These are phyloP conservation scores for Circinella minor DNA, from an alignment of 371 early-diverging fungal genomes.

Conservation along the genomic window DNA sequence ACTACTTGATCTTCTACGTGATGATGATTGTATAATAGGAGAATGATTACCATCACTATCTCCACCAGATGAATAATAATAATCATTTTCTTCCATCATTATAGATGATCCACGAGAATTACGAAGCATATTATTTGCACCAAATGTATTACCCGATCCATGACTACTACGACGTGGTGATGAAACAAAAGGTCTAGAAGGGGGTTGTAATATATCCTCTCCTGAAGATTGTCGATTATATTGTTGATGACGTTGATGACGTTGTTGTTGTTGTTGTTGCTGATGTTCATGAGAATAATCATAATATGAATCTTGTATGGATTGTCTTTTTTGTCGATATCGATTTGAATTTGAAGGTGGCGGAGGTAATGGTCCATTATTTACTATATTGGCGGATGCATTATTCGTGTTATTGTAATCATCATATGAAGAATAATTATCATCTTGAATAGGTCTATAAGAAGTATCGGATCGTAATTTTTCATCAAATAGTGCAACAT, in stretches of 20 bases:
- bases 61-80: constrained; percentile 11
- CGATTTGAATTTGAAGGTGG: constrained; percentile 4
- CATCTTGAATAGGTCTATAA: constrained; percentile 14
- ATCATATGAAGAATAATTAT: neutral
- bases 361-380: constrained; percentile 11
- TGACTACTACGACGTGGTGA: constrained; percentile 19
- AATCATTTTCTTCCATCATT: constrained; percentile 12
- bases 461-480: constrained; percentile 8
- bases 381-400: neutral
- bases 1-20: constrained; percentile 8
- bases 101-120: constrained; percentile 21
- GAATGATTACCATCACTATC: constrained; percentile 10
- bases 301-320: neutral
- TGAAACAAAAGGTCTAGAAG: constrained; percentile 20
- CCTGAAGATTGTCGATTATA: constrained; percentile 5
- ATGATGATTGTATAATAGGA: constrained; percentile 9
- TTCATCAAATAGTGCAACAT: constrained; percentile 15
- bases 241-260: neutral
- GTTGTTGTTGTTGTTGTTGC: neutral
- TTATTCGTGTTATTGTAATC: neutral
- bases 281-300: neutral
- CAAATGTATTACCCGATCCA: constrained; percentile 29
- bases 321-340: constrained; percentile 1
- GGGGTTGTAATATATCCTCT: constrained; percentile 15
- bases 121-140: constrained; percentile 22